Conservation (phyloP, 2,329 filamentous ascomycete genomes). For the Trichoderma cornu-damae region DNA sequence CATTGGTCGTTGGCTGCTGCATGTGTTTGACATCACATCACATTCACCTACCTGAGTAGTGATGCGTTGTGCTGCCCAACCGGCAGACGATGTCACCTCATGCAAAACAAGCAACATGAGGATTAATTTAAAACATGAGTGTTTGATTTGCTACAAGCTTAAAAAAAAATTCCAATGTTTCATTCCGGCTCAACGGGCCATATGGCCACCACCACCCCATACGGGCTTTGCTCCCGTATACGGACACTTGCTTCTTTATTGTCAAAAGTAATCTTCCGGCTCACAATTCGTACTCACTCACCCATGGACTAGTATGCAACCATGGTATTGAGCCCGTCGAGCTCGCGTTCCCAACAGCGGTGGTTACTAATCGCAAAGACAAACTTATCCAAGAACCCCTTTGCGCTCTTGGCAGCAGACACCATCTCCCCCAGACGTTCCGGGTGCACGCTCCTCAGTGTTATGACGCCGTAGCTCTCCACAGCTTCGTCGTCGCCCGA, state of each 20-base stretch:
- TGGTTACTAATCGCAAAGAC: constrained; percentile 66
- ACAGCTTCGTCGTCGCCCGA: constrained; percentile 44
- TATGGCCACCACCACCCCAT: too few relatives aligned
- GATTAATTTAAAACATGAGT: background rate
- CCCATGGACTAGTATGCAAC: constrained; percentile 61
- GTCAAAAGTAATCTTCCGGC: too few relatives aligned
- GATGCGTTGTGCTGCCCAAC: background rate
- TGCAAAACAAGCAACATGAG: background rate
- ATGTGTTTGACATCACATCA: background rate
- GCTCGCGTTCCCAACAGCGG: constrained; percentile 67
- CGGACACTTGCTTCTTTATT: too few relatives aligned
- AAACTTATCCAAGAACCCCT: constrained; percentile 66
- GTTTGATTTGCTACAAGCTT: background rate
- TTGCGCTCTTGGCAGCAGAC: constrained; percentile 60
- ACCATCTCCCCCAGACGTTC: constrained; percentile 57
- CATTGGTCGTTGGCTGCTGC: background rate
- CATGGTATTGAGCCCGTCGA: constrained; percentile 60
- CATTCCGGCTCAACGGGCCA: background rate
- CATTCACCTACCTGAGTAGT: background rate
- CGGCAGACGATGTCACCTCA: background rate
- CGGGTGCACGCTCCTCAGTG: constrained; percentile 49
- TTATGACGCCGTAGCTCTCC: constrained; percentile 75
- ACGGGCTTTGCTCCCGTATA: too few relatives aligned
- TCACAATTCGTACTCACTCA: too few relatives aligned
- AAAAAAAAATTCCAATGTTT: background rate